Evolutionary conservation across 805 yeast genomes (phyloP).

Genomic region (Pichia rugopelliculosa): DNA sequence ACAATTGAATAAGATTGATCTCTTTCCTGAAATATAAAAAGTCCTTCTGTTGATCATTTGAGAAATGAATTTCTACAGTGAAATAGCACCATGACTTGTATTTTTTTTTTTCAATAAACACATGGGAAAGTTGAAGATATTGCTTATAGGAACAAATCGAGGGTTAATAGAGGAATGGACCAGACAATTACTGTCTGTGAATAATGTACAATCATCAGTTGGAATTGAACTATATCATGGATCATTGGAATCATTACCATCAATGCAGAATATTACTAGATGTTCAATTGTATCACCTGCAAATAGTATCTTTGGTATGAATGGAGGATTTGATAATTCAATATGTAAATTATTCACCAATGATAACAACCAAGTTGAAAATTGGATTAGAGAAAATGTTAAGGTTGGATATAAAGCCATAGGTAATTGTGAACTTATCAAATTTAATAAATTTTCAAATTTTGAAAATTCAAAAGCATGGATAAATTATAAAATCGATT

Average conservation of each 20-base stretch:
- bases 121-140: neutral
- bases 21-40: no score
- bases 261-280: neutral
- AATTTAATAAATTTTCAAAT: conserved; percentile 18
- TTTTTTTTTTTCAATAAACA: no score
- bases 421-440: conserved; percentile 25
- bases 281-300: conserved; percentile 41
- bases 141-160: conserved; percentile 4
- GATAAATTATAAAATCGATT: conserved; percentile 22
- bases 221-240: conserved; percentile 3
- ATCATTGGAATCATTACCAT: neutral
- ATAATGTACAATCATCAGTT: neutral
- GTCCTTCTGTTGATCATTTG: no score
- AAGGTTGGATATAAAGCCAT: conserved; percentile 30
- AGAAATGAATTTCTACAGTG: no score
- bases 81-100: no score
- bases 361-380: conserved; percentile 16
- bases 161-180: conserved; percentile 3
- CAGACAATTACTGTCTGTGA: neutral
- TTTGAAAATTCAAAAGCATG: conserved; percentile 24
- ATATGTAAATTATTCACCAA: conserved; percentile 25
- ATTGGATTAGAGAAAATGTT: conserved; percentile 13
- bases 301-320: conserved; percentile 41
- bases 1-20: no score
- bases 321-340: conserved; percentile 43